A percentile compares a stretch with the other conserved stretches of the same genome.
These are phyloP conservation scores for Raphanus raphanistrum DNA, from an alignment of 345 rosid species.

Conservation along the genomic window DNA sequence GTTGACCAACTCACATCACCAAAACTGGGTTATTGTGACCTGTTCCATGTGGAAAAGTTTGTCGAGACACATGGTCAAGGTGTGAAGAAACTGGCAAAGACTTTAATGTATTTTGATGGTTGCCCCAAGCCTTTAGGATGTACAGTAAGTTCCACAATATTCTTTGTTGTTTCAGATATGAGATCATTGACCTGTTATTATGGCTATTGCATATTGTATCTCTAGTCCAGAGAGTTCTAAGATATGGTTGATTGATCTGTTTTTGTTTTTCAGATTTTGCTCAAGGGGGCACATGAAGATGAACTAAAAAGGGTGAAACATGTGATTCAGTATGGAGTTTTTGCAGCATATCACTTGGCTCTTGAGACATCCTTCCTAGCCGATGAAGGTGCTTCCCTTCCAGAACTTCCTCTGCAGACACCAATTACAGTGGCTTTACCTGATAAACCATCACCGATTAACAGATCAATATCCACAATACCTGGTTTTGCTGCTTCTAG, in stretches of 20 bases:
- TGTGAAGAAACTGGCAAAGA: slow-evolving; percentile 75
- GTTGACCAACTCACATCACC: slow-evolving; percentile 85
- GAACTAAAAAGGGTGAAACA: slow-evolving; percentile 93
- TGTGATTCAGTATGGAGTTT: slow-evolving; percentile 94
- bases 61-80: slow-evolving; percentile 78
- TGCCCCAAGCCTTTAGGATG: slow-evolving; percentile 98
- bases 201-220: slow-evolving; percentile 11
- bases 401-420: slow-evolving; percentile 77
- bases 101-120: slow-evolving; percentile 91
- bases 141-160: slow-evolving; percentile 67
- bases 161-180: slow-evolving; percentile 11
- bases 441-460: slow-evolving; percentile 65
- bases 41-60: slow-evolving; percentile 80
- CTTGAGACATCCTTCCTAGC: slow-evolving; percentile 96
- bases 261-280: slow-evolving; percentile 65
- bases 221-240: slow-evolving; percentile 4
- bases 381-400: slow-evolving; percentile 97
- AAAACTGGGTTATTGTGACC: slow-evolving; percentile 82
- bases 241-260: slow-evolving; percentile 34
- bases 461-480: slow-evolving; percentile 83
- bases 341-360: slow-evolving; percentile 98
- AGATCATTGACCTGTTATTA: slow-evolving; percentile 8
- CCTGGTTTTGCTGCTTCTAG: slow-evolving; percentile 67
- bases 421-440: slow-evolving; percentile 90
- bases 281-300: slow-evolving; percentile 90